Evolutionary conservation across 225 moss, liverwort and hornwort genomes (phyloP), one percentile per base, ranked within the genome.

Genomic region (Sphagnum tenellum): DNA sequence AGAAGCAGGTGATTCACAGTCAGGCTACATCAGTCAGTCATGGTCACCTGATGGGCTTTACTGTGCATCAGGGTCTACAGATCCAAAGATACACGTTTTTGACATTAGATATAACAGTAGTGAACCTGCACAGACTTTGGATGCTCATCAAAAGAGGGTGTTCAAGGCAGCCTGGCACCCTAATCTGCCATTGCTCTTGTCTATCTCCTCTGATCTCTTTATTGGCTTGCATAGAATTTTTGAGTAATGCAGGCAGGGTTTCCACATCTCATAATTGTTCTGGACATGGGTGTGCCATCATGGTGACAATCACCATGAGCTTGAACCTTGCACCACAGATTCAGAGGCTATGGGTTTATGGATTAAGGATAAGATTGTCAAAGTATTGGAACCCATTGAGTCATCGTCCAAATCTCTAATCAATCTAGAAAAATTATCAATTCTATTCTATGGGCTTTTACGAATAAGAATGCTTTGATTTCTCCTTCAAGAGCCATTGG

Each of bases 1-100:
- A 78, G 75, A 84, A 47, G 76, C 68, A 52, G 77, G 83, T 50
- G 85, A 86, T 29, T 44, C 85, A 7, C 89, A 90, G 66, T 90
- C 93, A 7, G 86, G 87, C 48, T 90, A 89, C 58, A 74, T 99
- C 61, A 90, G 80, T 48, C 93, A 93, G 69, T 86, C 93, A 9
- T 99, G 98, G 98, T 99, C 98, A 52, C 98, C 98, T 52, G 98
- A 99, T 74, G 98, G 98, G 8, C 73, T 77, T 63, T 89, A 89
- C 69, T 84, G 80, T 44, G 89, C 84, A 68, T 93, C 98, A 13
- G 98, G 98, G 48, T 93, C 93, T 51, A 85, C 87, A 2, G 98
- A 99, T 71, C 90, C 98, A 5, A 99, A 88, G 65, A 99, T 99
- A 11, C 85, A 85, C 56, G 69, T 99, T 5, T 99, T 93, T 69